Evolutionary conservation across 2,329 filamentous ascomycete species (phyloP).

Genomic region (Diaporthe citrichinensis): DNA sequence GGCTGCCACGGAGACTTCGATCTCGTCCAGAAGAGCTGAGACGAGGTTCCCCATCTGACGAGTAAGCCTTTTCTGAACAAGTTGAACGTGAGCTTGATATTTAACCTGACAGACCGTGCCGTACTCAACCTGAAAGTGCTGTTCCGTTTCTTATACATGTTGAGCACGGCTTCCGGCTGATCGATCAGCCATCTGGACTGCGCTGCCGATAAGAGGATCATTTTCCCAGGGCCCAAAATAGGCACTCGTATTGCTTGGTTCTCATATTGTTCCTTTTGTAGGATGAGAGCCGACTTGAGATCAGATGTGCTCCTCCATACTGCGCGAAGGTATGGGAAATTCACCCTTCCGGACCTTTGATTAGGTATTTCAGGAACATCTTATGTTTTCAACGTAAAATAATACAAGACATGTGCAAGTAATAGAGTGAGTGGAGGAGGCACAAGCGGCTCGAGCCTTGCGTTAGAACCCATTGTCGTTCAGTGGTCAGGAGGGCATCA

Average conservation of each 20-base stretch:
- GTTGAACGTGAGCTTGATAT: constrained; percentile 49
- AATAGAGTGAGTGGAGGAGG: not conserved
- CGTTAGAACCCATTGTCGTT: not conserved
- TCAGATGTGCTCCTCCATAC: constrained; percentile 49
- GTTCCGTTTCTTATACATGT: constrained; percentile 50
- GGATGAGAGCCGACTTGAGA: constrained; percentile 44
- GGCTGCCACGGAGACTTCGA: constrained; percentile 45
- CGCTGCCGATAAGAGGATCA: constrained; percentile 48
- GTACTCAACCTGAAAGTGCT: constrained; percentile 51
- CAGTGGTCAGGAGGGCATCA: not conserved
- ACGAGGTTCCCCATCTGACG: constrained; percentile 47
- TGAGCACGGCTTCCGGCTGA: constrained; percentile 50
- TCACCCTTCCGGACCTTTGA: constrained; percentile 48
- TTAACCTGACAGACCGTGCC: constrained; percentile 49
- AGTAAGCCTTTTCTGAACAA: constrained; percentile 50
- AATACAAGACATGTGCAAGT: not conserved
- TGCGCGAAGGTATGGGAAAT: constrained; percentile 49
- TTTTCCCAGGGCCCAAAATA: constrained; percentile 43
- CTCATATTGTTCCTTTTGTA: constrained; percentile 44
- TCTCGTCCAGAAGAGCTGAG: constrained; percentile 50
- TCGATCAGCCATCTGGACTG: constrained; percentile 48
- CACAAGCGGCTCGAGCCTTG: not conserved
- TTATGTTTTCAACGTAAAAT: not conserved
- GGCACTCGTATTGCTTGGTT: constrained; percentile 47
- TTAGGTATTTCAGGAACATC: constrained; percentile 48